Percentiles rank a stretch among this genome's conserved stretches.
Conservation (phyloP, 352 stramenopile species). For the Phytophthora vignae region DNA sequence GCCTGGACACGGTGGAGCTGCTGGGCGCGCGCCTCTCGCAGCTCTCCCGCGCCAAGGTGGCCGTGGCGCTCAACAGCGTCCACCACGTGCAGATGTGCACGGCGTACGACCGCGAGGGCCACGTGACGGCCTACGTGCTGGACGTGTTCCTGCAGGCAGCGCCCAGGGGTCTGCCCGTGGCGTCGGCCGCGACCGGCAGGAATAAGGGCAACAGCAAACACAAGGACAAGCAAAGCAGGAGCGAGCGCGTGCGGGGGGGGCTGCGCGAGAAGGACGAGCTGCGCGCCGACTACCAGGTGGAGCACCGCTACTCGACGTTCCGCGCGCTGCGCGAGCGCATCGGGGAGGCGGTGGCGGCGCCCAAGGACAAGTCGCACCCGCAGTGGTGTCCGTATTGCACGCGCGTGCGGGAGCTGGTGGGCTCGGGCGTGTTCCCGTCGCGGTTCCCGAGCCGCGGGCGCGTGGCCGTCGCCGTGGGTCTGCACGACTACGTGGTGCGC, state of each 20-base stretch:
- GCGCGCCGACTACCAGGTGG: constrained; percentile 53
- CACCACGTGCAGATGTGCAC: constrained; percentile 55
- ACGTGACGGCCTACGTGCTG: constrained; percentile 57
- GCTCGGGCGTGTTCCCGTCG: constrained; percentile 45
- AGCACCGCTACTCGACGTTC: constrained; percentile 65
- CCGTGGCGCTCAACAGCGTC: constrained; percentile 69
- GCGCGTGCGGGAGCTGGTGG: constrained; percentile 41
- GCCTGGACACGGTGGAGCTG: constrained; percentile 30
- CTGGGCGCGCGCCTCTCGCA: constrained; percentile 30
- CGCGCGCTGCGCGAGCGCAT: constrained; percentile 41
- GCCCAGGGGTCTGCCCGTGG: constrained; percentile 51
- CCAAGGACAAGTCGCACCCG: constrained; percentile 33
- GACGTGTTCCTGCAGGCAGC: constrained; percentile 53
- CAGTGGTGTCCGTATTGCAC: constrained; percentile 59
- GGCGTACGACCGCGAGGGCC: constrained; percentile 38
- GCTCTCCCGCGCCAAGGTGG: constrained; percentile 40
- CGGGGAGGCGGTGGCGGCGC: constrained; percentile 11
- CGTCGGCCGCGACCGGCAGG: neutral
- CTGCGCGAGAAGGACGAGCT: constrained; percentile 29
- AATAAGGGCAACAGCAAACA: no score
- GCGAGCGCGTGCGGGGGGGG: constrained; percentile 28
- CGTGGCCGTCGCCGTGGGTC: constrained; percentile 13
- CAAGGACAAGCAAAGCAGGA: constrained; percentile 11
- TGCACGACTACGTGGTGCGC: constrained; percentile 14
- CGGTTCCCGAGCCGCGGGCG: constrained; percentile 29